Conservation (phyloP, 768 basidiomycete species). For the Serendipita sp. region DNA sequence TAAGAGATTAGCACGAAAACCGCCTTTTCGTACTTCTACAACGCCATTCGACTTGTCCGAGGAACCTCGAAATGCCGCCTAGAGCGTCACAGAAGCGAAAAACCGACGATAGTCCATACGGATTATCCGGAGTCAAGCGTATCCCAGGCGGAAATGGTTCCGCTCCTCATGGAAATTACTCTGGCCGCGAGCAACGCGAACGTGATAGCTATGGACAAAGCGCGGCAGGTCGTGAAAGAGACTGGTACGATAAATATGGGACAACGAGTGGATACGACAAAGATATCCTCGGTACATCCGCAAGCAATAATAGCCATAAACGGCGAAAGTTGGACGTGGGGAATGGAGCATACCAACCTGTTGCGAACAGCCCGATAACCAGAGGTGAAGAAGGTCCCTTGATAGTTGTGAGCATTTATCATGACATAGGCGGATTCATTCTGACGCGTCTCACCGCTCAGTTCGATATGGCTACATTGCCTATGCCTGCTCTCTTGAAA, state of each 20-base stretch:
- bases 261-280: not conserved
- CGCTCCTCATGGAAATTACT: not conserved
- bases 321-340: not conserved
- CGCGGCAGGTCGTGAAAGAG: not conserved
- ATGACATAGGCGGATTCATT: not conserved
- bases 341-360: not conserved
- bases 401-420: not conserved
- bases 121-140: not conserved
- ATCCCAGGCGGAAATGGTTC: not conserved
- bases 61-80: not conserved
- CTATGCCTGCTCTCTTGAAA: not conserved
- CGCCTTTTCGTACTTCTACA: too few species aligned
- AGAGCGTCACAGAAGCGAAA: not conserved
- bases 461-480: not conserved
- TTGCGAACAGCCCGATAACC: not conserved
- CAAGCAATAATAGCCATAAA: not conserved
- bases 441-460: not conserved
- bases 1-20: too few species aligned
- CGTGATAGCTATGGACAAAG: not conserved
- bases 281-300: not conserved
- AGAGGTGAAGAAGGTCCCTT: not conserved
- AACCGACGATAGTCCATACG: slow-evolving; percentile 1
- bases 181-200: not conserved
- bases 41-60: too few species aligned
- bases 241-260: not conserved